phyloP scores from a whole-genome alignment of 2,329 filamentous ascomycete species.

The Helotiales sp. region DNA sequence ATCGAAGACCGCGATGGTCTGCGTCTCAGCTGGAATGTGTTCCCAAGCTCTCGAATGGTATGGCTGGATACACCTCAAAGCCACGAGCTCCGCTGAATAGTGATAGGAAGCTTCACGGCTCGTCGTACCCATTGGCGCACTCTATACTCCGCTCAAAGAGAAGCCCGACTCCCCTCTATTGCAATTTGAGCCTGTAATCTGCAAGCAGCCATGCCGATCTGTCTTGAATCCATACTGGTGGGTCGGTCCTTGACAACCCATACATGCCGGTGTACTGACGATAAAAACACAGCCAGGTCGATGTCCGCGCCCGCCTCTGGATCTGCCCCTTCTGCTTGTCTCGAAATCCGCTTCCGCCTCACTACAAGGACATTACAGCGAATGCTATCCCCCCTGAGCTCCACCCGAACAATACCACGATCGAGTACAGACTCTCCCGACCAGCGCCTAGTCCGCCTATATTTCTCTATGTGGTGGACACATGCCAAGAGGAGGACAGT shows the following conservation, averaged over 20 bases:
- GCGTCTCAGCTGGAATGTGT: slow-evolving; percentile 97
- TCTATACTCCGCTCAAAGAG: slow-evolving; percentile 96
- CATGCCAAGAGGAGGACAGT: slow-evolving; percentile 87
- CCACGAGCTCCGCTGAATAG: slow-evolving; percentile 36
- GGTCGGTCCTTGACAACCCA: slow-evolving; percentile 39
- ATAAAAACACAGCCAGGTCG: slow-evolving; percentile 72
- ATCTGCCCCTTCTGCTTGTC: slow-evolving; percentile 89
- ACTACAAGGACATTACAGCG: slow-evolving; percentile 88
- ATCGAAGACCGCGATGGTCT: slow-evolving; percentile 96
- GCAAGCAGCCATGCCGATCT: slow-evolving; percentile 93
- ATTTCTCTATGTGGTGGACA: slow-evolving; percentile 86
- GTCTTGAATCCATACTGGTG: slow-evolving; percentile 98
- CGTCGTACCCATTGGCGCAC: slow-evolving; percentile 92
- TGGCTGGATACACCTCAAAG: slow-evolving; percentile 41
- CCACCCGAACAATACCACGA: slow-evolving; percentile 83
- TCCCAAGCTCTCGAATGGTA: slow-evolving; percentile 97
- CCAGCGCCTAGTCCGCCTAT: slow-evolving; percentile 86
- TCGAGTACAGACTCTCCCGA: slow-evolving; percentile 81
- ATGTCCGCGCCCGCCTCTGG: slow-evolving; percentile 83
- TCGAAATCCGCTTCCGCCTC: slow-evolving; percentile 79
- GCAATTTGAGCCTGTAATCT: slow-evolving; percentile 95
- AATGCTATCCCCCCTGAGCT: slow-evolving; percentile 84
- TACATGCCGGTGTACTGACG: slow-evolving; percentile 4
- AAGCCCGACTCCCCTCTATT: slow-evolving; percentile 87
- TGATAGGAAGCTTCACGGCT: slow-evolving; percentile 87